Conservation (phyloP, 768 basidiomycete species). For the Dioszegia hungarica region DNA sequence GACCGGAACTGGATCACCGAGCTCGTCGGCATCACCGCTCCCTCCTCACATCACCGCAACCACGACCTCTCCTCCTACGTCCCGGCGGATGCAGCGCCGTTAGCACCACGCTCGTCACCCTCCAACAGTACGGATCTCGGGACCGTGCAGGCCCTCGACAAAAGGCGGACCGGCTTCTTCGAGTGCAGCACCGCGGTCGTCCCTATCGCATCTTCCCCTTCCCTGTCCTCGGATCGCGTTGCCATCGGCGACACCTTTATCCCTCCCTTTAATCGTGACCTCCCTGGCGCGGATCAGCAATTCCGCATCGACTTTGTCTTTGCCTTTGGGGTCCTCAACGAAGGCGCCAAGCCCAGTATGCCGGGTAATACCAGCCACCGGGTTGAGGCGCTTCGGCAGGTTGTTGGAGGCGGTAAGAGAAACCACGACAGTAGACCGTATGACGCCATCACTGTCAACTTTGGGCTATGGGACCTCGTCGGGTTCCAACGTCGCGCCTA, state of each 20-base stretch:
- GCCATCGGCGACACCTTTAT: background rate
- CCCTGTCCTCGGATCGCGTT: background rate
- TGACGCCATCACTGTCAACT: background rate
- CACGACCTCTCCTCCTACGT: background rate
- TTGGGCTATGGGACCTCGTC: background rate
- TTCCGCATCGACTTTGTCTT: background rate
- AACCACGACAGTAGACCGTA: background rate
- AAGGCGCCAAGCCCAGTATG: background rate
- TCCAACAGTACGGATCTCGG: no score
- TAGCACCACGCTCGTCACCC: no score
- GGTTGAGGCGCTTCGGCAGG: background rate
- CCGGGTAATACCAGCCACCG: background rate
- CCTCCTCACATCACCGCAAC: background rate
- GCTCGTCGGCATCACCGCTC: background rate
- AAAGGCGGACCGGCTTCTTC: no score
- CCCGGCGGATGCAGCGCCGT: no score
- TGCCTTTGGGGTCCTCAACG: background rate
- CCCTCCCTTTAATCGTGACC: background rate
- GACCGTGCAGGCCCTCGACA: no score
- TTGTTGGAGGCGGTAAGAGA: background rate
- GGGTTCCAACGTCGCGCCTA: background rate
- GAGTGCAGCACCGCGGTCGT: background rate
- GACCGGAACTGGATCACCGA: background rate
- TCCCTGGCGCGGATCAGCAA: background rate
- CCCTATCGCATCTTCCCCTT: background rate